A percentile compares a stretch with the other conserved stretches of the same genome.
Conservation (phyloP, 331 rosid genomes). For the Prunus yedoensis region DNA sequence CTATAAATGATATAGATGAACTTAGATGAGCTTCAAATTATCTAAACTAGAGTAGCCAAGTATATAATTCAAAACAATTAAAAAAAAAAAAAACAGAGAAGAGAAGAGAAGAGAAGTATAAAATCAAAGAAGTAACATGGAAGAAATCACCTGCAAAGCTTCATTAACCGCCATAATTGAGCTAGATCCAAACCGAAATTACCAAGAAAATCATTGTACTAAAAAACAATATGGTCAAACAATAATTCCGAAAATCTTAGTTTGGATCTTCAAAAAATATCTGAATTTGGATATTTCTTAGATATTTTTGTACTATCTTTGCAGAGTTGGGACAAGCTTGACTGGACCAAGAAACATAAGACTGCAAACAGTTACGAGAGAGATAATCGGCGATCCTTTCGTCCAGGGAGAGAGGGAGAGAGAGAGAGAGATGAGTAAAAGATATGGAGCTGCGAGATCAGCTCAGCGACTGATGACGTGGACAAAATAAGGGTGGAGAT, state of each 20-base stretch:
- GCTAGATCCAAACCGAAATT: conserved; percentile 30
- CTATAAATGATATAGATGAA: not conserved
- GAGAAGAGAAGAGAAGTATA: not conserved
- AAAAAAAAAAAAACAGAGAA: not conserved
- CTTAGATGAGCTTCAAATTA: not conserved
- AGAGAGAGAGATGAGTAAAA: conserved; percentile 15
- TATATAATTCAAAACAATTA: not conserved
- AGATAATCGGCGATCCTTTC: conserved; percentile 8
- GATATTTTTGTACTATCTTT: not conserved
- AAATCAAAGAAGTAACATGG: not conserved
- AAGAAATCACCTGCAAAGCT: conserved; percentile 29
- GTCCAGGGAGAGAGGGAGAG: conserved; percentile 15
- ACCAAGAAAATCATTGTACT: not conserved
- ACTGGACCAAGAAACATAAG: conserved; percentile 28
- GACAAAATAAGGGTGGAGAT: conserved; percentile 44
- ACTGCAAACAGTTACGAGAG: not conserved
- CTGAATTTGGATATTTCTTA: not conserved
- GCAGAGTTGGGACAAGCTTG: conserved; percentile 19
- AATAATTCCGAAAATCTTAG: not conserved
- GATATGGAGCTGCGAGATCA: conserved; percentile 25
- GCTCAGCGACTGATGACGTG: conserved; percentile 38
- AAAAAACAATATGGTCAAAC: not conserved
- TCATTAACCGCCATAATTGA: conserved; percentile 30
- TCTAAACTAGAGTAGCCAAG: not conserved
- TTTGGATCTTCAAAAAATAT: not conserved